A percentile compares a stretch with the other conserved stretches of the same genome.
Evolutionary conservation across 352 stramenopile species (phyloP).

Genomic region (Pythium aphanidermatum): DNA sequence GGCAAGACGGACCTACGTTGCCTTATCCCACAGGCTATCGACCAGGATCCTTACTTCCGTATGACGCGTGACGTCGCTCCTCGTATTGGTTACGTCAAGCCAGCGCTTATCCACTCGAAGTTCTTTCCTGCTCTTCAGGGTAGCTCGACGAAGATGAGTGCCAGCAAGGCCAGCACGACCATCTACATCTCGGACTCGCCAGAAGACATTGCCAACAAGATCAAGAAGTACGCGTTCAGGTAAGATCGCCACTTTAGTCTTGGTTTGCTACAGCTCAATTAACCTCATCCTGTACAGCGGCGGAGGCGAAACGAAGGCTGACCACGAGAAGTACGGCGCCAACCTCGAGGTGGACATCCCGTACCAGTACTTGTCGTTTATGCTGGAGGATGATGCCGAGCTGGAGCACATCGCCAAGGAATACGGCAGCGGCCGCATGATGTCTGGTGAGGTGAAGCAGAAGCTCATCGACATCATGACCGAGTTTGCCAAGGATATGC

Average conservation of each 20-base stretch:
- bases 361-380: constrained; percentile 99
- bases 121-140: constrained; percentile 99
- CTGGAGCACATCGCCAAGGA: constrained; percentile 91
- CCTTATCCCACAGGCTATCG: constrained; percentile 99
- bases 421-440: constrained; percentile 94
- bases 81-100: constrained; percentile 95
- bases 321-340: constrained; percentile 97
- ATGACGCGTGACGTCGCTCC: constrained; percentile 99
- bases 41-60: constrained; percentile 98
- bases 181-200: constrained; percentile 99
- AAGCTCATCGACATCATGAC: constrained; percentile 92
- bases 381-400: constrained; percentile 98
- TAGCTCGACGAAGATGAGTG: constrained; percentile 98
- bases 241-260: constrained; percentile 38
- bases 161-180: constrained; percentile 93
- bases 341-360: constrained; percentile 98
- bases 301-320: constrained; percentile 96
- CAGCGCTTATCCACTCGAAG: constrained; percentile 98
- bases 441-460: constrained; percentile 98
- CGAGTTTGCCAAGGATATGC: constrained; percentile 92
- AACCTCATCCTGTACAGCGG: too few relatives aligned
- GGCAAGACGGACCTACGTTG: constrained; percentile 91
- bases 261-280: constrained; percentile 48
- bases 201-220: constrained; percentile 93
- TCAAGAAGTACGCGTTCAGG: constrained; percentile 88